These are phyloP conservation scores for Lupinus albus DNA, from an alignment of 306 rosid genomes.

Conservation along the genomic window DNA sequence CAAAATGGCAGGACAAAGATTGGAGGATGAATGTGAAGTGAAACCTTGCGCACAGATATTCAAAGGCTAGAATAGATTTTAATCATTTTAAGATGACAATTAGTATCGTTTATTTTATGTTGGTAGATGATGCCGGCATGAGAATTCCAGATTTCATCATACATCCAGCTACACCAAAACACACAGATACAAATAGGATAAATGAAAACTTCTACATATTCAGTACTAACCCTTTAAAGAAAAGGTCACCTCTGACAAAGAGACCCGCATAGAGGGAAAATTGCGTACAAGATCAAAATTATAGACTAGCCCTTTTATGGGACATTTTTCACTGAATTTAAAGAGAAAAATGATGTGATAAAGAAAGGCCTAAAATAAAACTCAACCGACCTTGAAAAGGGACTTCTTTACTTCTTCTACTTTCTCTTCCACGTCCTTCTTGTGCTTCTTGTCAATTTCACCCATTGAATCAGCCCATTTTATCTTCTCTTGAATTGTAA, in stretches of 20 bases:
- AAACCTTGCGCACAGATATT: constrained; percentile 18
- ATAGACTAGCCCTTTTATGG: constrained; percentile 9
- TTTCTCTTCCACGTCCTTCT: constrained; percentile 82
- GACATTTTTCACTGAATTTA: constrained; percentile 15
- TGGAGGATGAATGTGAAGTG: not conserved
- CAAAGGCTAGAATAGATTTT: constrained; percentile 1
- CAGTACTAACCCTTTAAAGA: constrained; percentile 24
- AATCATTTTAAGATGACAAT: not conserved
- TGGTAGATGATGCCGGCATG: constrained; percentile 10
- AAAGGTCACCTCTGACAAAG: constrained; percentile 18
- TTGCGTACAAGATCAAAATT: not conserved
- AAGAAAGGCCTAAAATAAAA: constrained; percentile 45
- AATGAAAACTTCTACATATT: constrained; percentile 14
- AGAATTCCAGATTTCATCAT: constrained; percentile 18
- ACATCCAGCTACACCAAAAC: constrained; percentile 14
- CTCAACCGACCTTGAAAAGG: constrained; percentile 86
- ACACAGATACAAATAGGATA: constrained; percentile 16
- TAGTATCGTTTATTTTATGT: not conserved
- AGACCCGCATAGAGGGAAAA: constrained; percentile 22
- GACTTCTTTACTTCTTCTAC: constrained; percentile 89
- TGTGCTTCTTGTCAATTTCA: constrained; percentile 79
- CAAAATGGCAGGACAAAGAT: constrained; percentile 14
- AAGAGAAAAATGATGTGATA: not conserved
- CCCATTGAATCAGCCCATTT: constrained; percentile 94
- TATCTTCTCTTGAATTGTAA: constrained; percentile 90